Percentiles rank a stretch among this genome's conserved stretches.
These are phyloP conservation scores for Saturnispora galanensis DNA, from an alignment of 805 yeast species.

Conservation along the genomic window DNA sequence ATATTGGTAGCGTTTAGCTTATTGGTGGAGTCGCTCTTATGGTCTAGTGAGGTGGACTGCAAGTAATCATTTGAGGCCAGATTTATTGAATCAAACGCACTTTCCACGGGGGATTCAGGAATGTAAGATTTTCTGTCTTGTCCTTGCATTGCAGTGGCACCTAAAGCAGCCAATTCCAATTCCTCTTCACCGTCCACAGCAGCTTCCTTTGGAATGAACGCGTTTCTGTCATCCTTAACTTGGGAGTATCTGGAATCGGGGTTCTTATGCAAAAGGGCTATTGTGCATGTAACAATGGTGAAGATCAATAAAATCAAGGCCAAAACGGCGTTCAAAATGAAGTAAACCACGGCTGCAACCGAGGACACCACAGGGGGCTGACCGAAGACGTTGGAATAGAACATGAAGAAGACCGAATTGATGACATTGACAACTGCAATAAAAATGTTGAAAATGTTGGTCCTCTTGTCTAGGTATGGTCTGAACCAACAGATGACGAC, in stretches of 20 bases:
- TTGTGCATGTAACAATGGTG: slow-evolving; percentile 77
- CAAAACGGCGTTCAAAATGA: slow-evolving; percentile 80
- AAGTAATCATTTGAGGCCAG: slow-evolving; percentile 3
- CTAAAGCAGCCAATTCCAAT: slow-evolving; percentile 63
- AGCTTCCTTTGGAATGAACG: slow-evolving; percentile 73
- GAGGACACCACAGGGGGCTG: slow-evolving; percentile 87
- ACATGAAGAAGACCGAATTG: slow-evolving; percentile 79
- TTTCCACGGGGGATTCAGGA: slow-evolving; percentile 1
- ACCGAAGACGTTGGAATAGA: slow-evolving; percentile 74
- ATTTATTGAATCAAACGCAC: slow-evolving; percentile 6
- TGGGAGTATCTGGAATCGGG: slow-evolving; percentile 96
- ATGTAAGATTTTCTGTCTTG: slow-evolving; percentile 32
- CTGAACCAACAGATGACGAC: slow-evolving; percentile 55
- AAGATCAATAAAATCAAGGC: slow-evolving; percentile 73
- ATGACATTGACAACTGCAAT: slow-evolving; percentile 71
- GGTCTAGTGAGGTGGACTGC: too few species aligned
- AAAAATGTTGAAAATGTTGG: slow-evolving; percentile 86
- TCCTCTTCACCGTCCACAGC: slow-evolving; percentile 32
- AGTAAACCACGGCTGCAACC: slow-evolving; percentile 83
- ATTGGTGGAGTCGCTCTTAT: not conserved
- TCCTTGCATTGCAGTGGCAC: slow-evolving; percentile 59
- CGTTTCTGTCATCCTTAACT: slow-evolving; percentile 90
- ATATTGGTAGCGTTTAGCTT: not conserved
- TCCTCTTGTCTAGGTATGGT: slow-evolving; percentile 92
- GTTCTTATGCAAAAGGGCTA: slow-evolving; percentile 78